These are phyloP conservation scores for Cordyceps pruinosa DNA, from an alignment of 2,329 filamentous ascomycete genomes.

Conservation along the genomic window DNA sequence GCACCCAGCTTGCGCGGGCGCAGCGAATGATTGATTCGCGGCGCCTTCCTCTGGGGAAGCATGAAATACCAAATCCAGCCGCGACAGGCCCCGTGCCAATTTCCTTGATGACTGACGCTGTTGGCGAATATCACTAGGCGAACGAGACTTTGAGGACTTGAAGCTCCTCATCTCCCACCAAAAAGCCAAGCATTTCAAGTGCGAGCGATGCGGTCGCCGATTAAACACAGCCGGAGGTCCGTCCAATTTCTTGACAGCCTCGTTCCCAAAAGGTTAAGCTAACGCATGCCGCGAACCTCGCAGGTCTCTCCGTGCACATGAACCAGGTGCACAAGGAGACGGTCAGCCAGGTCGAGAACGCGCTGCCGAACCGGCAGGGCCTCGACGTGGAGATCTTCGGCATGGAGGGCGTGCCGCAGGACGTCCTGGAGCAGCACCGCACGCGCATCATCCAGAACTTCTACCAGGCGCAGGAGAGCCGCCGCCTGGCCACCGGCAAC, in stretches of 20 bases:
- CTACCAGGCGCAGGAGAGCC: slow-evolving; percentile 77
- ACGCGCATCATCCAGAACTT: slow-evolving; percentile 80
- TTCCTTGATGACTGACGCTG: background rate
- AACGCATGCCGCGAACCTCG: background rate
- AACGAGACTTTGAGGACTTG: slow-evolving; percentile 94
- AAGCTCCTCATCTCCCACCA: slow-evolving; percentile 96
- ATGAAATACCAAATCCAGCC: too few species aligned
- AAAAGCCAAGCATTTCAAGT: slow-evolving; percentile 99
- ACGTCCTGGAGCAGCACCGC: slow-evolving; percentile 75
- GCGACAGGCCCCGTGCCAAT: background rate
- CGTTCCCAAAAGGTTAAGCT: background rate
- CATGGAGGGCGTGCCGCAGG: slow-evolving; percentile 92
- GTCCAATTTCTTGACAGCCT: slow-evolving; percentile 18
- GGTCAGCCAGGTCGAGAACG: slow-evolving; percentile 82
- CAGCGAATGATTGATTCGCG: background rate
- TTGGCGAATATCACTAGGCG: slow-evolving; percentile 44
- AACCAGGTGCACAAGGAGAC: slow-evolving; percentile 97
- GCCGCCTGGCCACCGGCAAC: slow-evolving; percentile 77
- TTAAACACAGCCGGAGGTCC: slow-evolving; percentile 91
- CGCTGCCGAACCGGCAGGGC: slow-evolving; percentile 75
- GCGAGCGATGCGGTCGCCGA: slow-evolving; percentile 78
- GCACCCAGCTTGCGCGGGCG: too few species aligned
- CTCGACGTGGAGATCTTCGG: slow-evolving; percentile 95
- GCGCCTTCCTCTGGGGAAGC: too few species aligned
- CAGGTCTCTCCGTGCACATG: slow-evolving; percentile 93